These are phyloP conservation scores for Cyberlindnera veronae DNA, from an alignment of 805 yeast species.

Conservation along the genomic window DNA sequence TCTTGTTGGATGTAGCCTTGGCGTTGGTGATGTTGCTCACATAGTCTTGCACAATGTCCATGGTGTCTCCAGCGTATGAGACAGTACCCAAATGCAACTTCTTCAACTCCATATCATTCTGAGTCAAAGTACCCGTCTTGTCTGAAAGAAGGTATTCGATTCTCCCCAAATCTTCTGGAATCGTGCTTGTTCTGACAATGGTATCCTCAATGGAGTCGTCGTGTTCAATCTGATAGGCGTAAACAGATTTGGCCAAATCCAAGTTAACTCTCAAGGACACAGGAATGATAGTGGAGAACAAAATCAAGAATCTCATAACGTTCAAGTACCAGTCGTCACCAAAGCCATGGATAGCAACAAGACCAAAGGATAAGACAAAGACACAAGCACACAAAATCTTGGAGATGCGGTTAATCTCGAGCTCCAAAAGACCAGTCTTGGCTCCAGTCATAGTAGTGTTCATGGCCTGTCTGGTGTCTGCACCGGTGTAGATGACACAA, in stretches of 20 bases:
- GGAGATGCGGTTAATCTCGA: conserved; percentile 85
- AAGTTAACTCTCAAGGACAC: conserved; percentile 91
- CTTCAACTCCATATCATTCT: conserved; percentile 95
- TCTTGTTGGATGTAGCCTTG: conserved; percentile 39
- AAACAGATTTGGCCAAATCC: conserved; percentile 93
- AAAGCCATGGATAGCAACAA: conserved; percentile 82
- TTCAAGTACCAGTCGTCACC: conserved; percentile 81
- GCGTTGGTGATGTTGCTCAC: conserved; percentile 34
- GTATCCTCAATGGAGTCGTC: conserved; percentile 80
- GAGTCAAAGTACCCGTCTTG: conserved; percentile 96
- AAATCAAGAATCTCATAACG: conserved; percentile 82
- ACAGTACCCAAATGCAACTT: conserved; percentile 91
- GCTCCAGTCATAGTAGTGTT: conserved; percentile 87
- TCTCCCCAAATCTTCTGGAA: conserved; percentile 96
- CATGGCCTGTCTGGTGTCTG: conserved; percentile 91
- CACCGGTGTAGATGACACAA: conserved; percentile 84
- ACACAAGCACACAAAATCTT: conserved; percentile 88
- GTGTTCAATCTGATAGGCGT: conserved; percentile 91
- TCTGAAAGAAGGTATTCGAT: conserved; percentile 90
- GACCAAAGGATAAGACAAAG: conserved; percentile 65
- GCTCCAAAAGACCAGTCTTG: conserved; percentile 83
- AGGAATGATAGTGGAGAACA: conserved; percentile 94
- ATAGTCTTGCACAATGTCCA: conserved; percentile 81
- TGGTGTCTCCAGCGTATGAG: conserved; percentile 85
- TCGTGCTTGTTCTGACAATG: conserved; percentile 93